phyloP scores from a whole-genome alignment of 2,329 filamentous ascomycete genomes.

The Xylaria polymorpha region DNA sequence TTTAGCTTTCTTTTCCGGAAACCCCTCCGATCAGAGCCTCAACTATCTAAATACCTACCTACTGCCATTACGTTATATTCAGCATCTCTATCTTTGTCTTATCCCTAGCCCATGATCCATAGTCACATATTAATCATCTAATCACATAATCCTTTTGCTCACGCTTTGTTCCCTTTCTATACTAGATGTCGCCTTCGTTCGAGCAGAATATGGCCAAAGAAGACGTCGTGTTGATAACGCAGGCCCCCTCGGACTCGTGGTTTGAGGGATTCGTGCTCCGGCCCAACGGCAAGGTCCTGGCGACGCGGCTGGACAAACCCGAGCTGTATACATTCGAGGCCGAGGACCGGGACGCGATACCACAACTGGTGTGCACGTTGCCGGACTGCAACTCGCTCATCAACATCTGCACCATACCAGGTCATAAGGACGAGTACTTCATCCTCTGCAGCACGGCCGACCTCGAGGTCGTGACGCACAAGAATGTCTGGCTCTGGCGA shows the following conservation, averaged over 20 bases:
- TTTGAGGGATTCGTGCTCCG: conserved; percentile 49
- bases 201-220: conserved; percentile 43
- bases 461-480: conserved; percentile 48
- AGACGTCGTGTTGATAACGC: conserved; percentile 49
- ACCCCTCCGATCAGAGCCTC: conserved; percentile 28
- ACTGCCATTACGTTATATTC: not conserved
- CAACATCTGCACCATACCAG: conserved; percentile 45
- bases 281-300: conserved; percentile 48
- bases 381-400: conserved; percentile 45
- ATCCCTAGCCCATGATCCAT: not conserved
- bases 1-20: conserved; percentile 19
- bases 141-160: not conserved
- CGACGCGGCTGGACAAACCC: conserved; percentile 48
- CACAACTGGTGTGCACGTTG: conserved; percentile 46
- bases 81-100: not conserved
- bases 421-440: conserved; percentile 46
- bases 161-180: not conserved
- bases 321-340: conserved; percentile 48
- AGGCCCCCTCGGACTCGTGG: conserved; percentile 49
- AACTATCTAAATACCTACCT: conserved; percentile 11
- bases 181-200: not conserved
- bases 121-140: conserved; percentile 7
- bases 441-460: conserved; percentile 45
- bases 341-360: conserved; percentile 45
- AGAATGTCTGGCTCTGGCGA: conserved; percentile 46